Evolutionary conservation across 306 rosid genomes (phyloP).

Genomic region (Pueraria montana): DNA sequence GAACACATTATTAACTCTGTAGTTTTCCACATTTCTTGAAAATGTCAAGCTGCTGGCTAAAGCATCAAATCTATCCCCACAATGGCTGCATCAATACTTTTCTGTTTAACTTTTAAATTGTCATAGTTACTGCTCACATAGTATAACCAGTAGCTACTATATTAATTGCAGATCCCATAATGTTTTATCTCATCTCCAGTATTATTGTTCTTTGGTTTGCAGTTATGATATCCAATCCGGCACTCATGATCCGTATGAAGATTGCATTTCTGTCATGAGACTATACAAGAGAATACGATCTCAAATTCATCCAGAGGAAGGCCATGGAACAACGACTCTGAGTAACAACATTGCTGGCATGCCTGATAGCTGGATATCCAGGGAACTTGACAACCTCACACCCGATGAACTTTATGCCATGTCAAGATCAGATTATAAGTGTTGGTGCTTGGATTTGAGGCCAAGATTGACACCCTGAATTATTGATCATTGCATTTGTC

Average conservation of each 20-base stretch:
- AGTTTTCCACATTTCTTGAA: neutral
- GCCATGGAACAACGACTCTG: constrained; percentile 34
- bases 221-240: constrained; percentile 80
- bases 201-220: constrained; percentile 49
- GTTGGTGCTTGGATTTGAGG: constrained; percentile 86
- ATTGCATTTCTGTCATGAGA: constrained; percentile 79
- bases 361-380: constrained; percentile 54
- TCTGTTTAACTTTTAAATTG: constrained; percentile 17
- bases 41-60: neutral
- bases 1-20: neutral
- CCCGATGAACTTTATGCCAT: constrained; percentile 71
- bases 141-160: constrained; percentile 18
- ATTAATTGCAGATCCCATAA: constrained; percentile 11
- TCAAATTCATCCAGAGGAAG: constrained; percentile 56
- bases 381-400: constrained; percentile 66
- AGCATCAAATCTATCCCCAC: neutral
- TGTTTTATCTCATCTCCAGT: constrained; percentile 16
- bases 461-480: constrained; percentile 41
- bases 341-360: constrained; percentile 5
- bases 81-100: neutral
- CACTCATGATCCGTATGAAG: constrained; percentile 77
- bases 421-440: constrained; percentile 68
- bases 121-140: neutral
- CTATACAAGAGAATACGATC: constrained; percentile 77
- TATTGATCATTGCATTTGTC: neutral